A percentile compares a stretch with the other conserved stretches of the same genome.
Conservation (phyloP, 495 filamentous ascomycete species). For the Penicillium subrubescens region DNA sequence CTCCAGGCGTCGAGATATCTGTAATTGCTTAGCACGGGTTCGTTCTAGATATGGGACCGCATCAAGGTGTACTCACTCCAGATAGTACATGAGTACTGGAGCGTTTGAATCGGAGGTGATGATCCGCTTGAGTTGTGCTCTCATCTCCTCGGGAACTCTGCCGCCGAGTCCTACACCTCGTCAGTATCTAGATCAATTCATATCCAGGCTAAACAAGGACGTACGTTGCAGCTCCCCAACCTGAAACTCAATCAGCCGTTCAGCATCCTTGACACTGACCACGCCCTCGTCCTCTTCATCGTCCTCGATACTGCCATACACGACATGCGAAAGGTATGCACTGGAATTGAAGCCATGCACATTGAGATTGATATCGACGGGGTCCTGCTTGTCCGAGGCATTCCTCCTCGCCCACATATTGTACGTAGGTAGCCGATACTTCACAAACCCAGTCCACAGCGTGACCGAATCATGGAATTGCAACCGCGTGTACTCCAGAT, state of each 20-base stretch:
- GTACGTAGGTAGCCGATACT: slow-evolving; percentile 76
- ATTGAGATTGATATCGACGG: slow-evolving; percentile 68
- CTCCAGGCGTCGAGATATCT: slow-evolving; percentile 90
- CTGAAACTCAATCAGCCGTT: slow-evolving; percentile 83
- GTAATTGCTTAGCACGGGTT: slow-evolving; percentile 10
- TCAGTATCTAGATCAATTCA: background rate
- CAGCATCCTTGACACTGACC: slow-evolving; percentile 80
- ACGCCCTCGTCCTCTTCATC: slow-evolving; percentile 43
- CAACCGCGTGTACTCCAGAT: slow-evolving; percentile 77
- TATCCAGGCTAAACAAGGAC: slow-evolving; percentile 22
- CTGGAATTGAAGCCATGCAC: slow-evolving; percentile 36
- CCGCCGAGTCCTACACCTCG: slow-evolving; percentile 57
- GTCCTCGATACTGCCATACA: slow-evolving; percentile 63
- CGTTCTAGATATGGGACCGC: too few species aligned
- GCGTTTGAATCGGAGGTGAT: slow-evolving; percentile 64
- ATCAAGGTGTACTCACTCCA: slow-evolving; percentile 53
- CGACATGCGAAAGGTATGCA: slow-evolving; percentile 55
- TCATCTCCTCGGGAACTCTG: slow-evolving; percentile 70
- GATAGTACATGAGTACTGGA: slow-evolving; percentile 76
- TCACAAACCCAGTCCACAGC: slow-evolving; percentile 79
- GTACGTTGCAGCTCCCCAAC: slow-evolving; percentile 82
- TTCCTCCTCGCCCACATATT: slow-evolving; percentile 69
- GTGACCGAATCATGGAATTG: slow-evolving; percentile 75
- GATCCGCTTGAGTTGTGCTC: slow-evolving; percentile 63
- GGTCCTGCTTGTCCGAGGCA: slow-evolving; percentile 59